A percentile compares a stretch with the other conserved stretches of the same genome.
These are phyloP conservation scores for Colletotrichum sp. DNA, from an alignment of 2,329 filamentous ascomycete species.

Conservation along the genomic window DNA sequence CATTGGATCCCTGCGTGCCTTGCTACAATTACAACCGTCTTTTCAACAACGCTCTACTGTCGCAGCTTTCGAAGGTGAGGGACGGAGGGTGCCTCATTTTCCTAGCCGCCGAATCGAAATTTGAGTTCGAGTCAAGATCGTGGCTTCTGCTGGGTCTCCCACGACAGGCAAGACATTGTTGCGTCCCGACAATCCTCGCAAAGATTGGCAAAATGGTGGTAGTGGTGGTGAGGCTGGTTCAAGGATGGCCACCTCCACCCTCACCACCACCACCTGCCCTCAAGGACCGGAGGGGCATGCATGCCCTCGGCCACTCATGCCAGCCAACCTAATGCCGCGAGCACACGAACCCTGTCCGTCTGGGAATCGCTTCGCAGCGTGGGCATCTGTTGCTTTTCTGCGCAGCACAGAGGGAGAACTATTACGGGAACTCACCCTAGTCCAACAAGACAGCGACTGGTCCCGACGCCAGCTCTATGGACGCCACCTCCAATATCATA, in stretches of 20 bases:
- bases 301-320: neutral
- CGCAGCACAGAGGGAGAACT: neutral
- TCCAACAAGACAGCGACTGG: neutral
- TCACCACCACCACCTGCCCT: neutral
- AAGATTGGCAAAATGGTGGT: neutral
- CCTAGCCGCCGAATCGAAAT: neutral
- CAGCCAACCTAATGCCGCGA: neutral
- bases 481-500: constrained; percentile 21
- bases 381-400: neutral
- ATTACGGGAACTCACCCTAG: neutral
- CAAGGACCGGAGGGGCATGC: neutral
- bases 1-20: neutral
- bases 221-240: neutral
- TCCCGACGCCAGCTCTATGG: neutral
- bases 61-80: neutral
- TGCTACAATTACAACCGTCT: neutral
- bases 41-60: neutral
- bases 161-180: neutral
- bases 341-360: neutral
- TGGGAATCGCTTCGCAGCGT: neutral
- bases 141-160: neutral
- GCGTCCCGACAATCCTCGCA: neutral
- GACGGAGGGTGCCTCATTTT: neutral
- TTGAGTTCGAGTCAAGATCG: neutral
- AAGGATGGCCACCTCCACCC: neutral